Base-by-base conservation (phyloP, 805 yeast genomes). In the Metschnikowia sp. region DNA sequence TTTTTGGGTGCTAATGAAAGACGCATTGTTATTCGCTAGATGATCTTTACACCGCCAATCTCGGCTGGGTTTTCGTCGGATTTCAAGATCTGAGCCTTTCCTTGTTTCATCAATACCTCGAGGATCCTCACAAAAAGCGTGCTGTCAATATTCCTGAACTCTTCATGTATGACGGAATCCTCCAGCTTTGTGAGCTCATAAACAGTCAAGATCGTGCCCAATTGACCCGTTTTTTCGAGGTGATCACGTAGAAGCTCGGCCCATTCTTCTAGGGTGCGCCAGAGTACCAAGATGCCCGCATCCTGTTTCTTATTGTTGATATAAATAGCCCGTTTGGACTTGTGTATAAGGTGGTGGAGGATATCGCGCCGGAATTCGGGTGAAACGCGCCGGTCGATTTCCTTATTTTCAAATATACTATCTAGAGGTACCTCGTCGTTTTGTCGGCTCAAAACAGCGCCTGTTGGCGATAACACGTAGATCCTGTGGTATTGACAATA, bases 31-130 rank as follows among this genome's bases (percentile, higher is more conserved):
- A 30, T 33, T 22, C n/a, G 15, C 34, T 59, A 81, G 30, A 79
- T 78, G 28, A 83, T 76, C 66, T 92, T 92, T 4, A 91, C 86
- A 19, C 96, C 98, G 2, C 84, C 85, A 19, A 86, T 78, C 43
- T 73, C 76, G 7, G 63, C 61, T 34, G 61, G 47, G 10, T 82
- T 83, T 34, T 76, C 81, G 36, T 83, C 85, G 40, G 81, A 86
- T 64, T 81, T 82, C 64, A 91, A 65, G 18, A 87, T 61, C 42
- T 83, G 88, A 2, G 94, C 96, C 55, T 85, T 78, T 3, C 87
- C 87, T 51, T 83, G 77, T 47, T 80, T 80, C 10, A 79, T 83
- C 53, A 92, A 65, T 0, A 76, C 71, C 28, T 77, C 79, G 13
- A 89, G 60, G 2, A 84, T 81, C 50, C 69, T 68, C 10, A 74